Evolutionary conservation across 2,329 filamentous ascomycete genomes (phyloP).

Genomic region (Cadophora luteo-olivacea): DNA sequence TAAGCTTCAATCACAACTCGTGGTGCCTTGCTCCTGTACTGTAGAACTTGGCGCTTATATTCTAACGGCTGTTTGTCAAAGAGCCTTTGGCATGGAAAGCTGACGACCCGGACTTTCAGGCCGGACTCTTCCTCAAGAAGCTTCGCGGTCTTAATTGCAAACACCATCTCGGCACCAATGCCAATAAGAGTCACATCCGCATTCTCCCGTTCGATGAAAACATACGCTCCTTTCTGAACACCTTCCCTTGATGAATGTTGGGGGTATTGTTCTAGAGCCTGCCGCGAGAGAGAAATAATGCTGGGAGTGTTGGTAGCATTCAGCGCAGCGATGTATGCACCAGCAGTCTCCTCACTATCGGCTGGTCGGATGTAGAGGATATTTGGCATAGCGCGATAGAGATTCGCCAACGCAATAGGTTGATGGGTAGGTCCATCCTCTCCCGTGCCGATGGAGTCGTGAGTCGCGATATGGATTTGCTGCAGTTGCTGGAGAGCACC

Average conservation of each 20-base stretch:
- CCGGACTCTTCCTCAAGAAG: constrained; percentile 47
- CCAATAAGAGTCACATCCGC: constrained; percentile 54
- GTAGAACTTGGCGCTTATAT: constrained; percentile 55
- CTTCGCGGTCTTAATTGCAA: constrained; percentile 47
- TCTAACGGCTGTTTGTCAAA: constrained; percentile 52
- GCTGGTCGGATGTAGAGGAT: constrained; percentile 64
- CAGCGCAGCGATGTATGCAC: constrained; percentile 59
- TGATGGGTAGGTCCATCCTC: constrained; percentile 69
- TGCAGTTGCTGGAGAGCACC: constrained; percentile 62
- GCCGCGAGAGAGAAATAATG: constrained; percentile 49
- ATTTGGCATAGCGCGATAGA: constrained; percentile 69
- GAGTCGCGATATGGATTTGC: constrained; percentile 65
- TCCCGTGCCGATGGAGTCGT: constrained; percentile 65
- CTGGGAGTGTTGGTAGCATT: constrained; percentile 50
- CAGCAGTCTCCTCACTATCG: constrained; percentile 63
- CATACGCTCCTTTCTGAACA: not conserved
- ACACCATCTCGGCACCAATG: constrained; percentile 45
- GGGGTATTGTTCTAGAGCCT: not conserved
- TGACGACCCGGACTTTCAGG: constrained; percentile 50
- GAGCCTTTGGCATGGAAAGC: constrained; percentile 53
- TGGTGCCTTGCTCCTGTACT: constrained; percentile 50
- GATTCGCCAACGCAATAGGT: constrained; percentile 60
- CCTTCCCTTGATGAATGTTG: not conserved
- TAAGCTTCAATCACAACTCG: constrained; percentile 67
- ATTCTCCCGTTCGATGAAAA: constrained; percentile 47